phyloP scores from a whole-genome alignment of 1,284 basidiomycete genomes.

The Rhodofomes roseus region DNA sequence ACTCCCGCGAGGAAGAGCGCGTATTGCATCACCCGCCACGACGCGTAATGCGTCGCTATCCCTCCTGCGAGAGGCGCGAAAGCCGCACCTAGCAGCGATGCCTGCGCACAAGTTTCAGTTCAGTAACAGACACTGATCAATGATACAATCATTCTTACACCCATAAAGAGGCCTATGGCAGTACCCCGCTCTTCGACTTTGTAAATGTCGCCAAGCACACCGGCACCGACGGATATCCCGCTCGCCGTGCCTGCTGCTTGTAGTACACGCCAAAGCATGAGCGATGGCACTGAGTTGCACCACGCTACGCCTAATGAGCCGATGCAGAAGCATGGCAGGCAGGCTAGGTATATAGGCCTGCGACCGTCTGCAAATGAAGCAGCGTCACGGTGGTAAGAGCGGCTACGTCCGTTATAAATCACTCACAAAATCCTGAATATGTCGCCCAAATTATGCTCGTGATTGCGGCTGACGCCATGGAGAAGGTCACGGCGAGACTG shows the following conservation, averaged over 20 bases:
- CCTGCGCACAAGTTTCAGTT: conserved; percentile 23
- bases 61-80: conserved; percentile 38
- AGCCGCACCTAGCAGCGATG: conserved; percentile 32
- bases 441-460: conserved; percentile 51
- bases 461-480: conserved; percentile 39
- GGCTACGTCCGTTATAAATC: no score
- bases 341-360: conserved; percentile 54
- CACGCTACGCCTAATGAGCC: conserved; percentile 60
- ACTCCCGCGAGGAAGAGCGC: conserved; percentile 44
- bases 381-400: background rate
- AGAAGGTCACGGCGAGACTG: conserved; percentile 42
- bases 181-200: conserved; percentile 41
- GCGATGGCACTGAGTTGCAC: conserved; percentile 40
- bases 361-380: conserved; percentile 47
- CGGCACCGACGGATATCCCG: conserved; percentile 44
- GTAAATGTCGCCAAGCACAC: conserved; percentile 49
- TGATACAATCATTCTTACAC: conserved; percentile 27
- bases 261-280: conserved; percentile 60
- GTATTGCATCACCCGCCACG: conserved; percentile 70
- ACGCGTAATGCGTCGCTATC: conserved; percentile 47
- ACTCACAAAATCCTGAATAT: conserved; percentile 49
- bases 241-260: conserved; percentile 56
- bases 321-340: conserved; percentile 57
- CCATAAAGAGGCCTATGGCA: conserved; percentile 45
- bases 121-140: background rate